Percentiles rank a stretch among this genome's conserved stretches.
Conservation (phyloP, 495 filamentous ascomycete genomes). For the Annulohypoxylon nitens region DNA sequence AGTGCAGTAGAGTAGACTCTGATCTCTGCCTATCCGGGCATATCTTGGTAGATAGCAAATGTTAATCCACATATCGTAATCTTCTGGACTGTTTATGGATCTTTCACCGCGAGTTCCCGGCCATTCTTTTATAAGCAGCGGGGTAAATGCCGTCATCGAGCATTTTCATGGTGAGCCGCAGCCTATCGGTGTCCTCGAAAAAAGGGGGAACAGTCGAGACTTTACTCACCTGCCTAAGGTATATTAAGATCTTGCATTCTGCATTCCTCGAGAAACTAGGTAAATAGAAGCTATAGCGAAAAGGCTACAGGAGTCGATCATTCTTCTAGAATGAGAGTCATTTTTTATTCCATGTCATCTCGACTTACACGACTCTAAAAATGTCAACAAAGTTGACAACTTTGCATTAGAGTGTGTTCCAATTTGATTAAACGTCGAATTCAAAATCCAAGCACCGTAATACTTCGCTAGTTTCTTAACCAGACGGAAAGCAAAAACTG, state of each 20-base stretch:
- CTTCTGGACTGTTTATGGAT: slow-evolving; percentile 4
- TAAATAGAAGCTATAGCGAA: neutral
- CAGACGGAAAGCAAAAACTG: neutral
- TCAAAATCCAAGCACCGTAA: no score
- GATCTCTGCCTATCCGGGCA: slow-evolving; percentile 4
- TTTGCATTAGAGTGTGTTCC: no score
- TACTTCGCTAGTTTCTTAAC: no score
- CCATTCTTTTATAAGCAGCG: slow-evolving; percentile 14
- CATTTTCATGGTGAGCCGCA: slow-evolving; percentile 6
- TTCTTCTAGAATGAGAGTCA: neutral
- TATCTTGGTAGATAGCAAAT: neutral
- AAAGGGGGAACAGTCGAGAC: neutral
- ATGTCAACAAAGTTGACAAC: neutral
- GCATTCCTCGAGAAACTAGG: neutral
- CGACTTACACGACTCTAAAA: neutral
- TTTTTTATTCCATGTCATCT: neutral
- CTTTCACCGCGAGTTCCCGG: slow-evolving; percentile 11
- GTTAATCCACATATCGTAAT: slow-evolving; percentile 16
- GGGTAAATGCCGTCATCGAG: slow-evolving; percentile 11
- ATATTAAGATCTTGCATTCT: neutral
- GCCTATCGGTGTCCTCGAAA: neutral
- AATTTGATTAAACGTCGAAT: no score
- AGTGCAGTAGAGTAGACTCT: slow-evolving; percentile 12
- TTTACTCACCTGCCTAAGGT: neutral
- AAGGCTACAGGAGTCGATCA: neutral